Percentiles rank a stretch among this genome's conserved stretches.
phyloP scores from a whole-genome alignment of 345 rosid species.

The Gynandropsis gynandra region DNA sequence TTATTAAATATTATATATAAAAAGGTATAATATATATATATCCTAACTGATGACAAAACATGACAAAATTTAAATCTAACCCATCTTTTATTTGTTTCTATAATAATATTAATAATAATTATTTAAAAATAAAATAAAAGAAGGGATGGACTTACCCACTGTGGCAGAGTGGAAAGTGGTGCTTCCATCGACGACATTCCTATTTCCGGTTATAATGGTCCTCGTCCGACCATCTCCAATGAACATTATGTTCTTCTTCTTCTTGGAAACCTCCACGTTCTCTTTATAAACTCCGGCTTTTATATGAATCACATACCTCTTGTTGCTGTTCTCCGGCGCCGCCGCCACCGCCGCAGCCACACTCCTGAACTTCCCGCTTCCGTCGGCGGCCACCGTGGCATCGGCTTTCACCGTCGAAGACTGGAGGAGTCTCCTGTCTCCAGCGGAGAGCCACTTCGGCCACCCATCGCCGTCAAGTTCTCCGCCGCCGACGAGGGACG shows the following conservation, averaged over 20 bases:
- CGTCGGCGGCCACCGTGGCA: conserved; percentile 77
- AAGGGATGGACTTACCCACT: conserved; percentile 48
- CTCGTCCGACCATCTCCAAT: conserved; percentile 62
- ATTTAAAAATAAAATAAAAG: background rate
- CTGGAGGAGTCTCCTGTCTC: conserved; percentile 66
- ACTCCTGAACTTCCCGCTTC: conserved; percentile 60
- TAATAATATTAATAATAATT: too few relatives aligned
- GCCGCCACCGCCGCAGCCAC: conserved; percentile 63
- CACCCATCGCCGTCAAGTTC: conserved; percentile 29
- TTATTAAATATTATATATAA: too few relatives aligned
- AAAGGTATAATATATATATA: too few relatives aligned
- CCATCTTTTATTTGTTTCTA: background rate
- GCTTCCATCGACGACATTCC: conserved; percentile 67
- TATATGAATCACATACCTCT: conserved; percentile 57
- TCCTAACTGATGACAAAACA: too few relatives aligned
- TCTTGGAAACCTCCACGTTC: conserved; percentile 66
- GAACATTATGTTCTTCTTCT: conserved; percentile 66
- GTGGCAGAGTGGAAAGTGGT: conserved; percentile 93
- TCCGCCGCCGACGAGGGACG: conserved; percentile 4
- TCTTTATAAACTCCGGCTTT: conserved; percentile 74
- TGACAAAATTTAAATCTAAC: too few relatives aligned
- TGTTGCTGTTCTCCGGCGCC: conserved; percentile 56
- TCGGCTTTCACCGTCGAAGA: conserved; percentile 46
- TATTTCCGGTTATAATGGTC: conserved; percentile 61
- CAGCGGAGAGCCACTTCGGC: conserved; percentile 71